A percentile compares a stretch with the other conserved stretches of the same genome.
Evolutionary conservation across 306 rosid species (phyloP).

Genomic region (Herpetospermum pedunculosum): DNA sequence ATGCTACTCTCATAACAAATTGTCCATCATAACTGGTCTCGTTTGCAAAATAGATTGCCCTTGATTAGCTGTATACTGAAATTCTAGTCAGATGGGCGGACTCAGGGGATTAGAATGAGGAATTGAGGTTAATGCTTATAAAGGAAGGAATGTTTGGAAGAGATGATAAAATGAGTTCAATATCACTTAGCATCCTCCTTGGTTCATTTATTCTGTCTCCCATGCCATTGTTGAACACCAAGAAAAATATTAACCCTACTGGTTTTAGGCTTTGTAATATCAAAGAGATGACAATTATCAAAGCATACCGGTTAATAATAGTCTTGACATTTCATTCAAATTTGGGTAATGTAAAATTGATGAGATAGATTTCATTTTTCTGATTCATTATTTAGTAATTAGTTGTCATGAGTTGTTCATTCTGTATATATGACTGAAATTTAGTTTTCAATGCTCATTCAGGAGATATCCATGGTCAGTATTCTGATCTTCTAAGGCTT

Average conservation of each 20-base stretch:
- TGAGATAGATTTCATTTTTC: not conserved
- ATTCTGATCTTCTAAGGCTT: constrained; percentile 69
- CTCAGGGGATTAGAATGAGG: not conserved
- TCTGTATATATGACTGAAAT: not conserved
- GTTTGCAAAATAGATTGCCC: too few relatives aligned
- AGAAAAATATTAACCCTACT: not conserved
- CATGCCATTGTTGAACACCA: not conserved
- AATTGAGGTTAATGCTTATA: not conserved
- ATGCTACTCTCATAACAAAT: too few relatives aligned
- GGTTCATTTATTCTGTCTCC: not conserved
- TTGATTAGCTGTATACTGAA: too few relatives aligned
- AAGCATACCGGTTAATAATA: not conserved
- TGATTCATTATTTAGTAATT: not conserved
- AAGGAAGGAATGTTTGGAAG: not conserved
- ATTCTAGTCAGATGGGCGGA: not conserved
- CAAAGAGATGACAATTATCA: not conserved
- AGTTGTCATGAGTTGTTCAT: not conserved
- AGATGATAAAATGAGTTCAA: not conserved
- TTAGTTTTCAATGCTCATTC: not conserved
- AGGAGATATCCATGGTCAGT: constrained; percentile 93
- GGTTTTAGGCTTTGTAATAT: not conserved
- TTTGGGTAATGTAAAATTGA: not conserved
- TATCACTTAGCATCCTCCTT: not conserved
- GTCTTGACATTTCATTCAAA: not conserved
- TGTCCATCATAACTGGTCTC: too few relatives aligned